A percentile compares a stretch with the other conserved stretches of the same genome.
Conservation (phyloP, 495 filamentous ascomycete species). For the Penicillium taxi region DNA sequence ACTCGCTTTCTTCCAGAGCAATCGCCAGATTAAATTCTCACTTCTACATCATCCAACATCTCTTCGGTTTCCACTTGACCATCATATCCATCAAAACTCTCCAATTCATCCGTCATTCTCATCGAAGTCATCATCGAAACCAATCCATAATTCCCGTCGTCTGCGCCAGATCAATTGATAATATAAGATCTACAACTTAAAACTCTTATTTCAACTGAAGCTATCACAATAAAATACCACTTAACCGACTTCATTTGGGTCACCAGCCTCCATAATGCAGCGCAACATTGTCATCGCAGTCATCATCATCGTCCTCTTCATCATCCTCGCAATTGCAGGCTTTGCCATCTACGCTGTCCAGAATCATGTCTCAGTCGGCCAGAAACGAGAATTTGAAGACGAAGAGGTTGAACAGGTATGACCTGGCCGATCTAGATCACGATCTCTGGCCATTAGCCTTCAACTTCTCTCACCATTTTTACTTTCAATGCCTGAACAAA, state of each 20-base stretch:
- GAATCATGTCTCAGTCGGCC: slow-evolving; percentile 37
- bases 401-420: slow-evolving; percentile 37
- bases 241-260: slow-evolving; percentile 3
- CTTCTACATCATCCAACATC: neutral
- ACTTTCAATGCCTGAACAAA: no score
- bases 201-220: neutral
- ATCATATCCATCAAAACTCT: slow-evolving; percentile 3
- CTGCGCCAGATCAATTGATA: no score
- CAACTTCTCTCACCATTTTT: no score
- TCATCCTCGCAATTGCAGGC: slow-evolving; percentile 60
- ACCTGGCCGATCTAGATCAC: no score
- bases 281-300: slow-evolving; percentile 74
- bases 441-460: no score
- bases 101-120: no score
- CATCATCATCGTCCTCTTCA: slow-evolving; percentile 73
- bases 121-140: no score
- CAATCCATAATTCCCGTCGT: no score
- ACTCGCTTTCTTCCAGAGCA: no score
- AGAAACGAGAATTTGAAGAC: slow-evolving; percentile 26
- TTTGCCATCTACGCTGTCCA: slow-evolving; percentile 57
- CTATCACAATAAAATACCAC: neutral
- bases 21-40: neutral
- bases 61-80: neutral
- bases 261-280: slow-evolving; percentile 43
- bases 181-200: neutral